Conservation (phyloP, 495 filamentous ascomycete genomes). For the Xylona heveae region DNA sequence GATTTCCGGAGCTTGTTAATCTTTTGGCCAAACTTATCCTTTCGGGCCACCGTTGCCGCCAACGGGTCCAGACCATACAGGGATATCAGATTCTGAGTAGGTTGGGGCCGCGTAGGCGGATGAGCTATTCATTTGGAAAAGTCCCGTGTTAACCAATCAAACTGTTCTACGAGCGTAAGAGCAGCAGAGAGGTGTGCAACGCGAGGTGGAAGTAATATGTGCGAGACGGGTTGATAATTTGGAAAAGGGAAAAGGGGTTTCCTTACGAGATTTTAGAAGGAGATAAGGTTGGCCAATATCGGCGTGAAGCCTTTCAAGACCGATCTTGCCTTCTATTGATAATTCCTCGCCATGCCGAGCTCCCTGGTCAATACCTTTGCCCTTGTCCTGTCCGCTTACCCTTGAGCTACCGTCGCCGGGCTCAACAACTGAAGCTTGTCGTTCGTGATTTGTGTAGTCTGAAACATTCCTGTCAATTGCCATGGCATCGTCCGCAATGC, state of each 20-base stretch:
- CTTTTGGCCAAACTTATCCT: slow-evolving; percentile 40
- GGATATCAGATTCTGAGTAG: slow-evolving; percentile 38
- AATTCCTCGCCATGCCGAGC: background rate
- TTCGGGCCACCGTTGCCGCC: slow-evolving; percentile 40
- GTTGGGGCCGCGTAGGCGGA: slow-evolving; percentile 26
- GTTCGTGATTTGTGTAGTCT: slow-evolving; percentile 18
- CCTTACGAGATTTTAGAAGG: slow-evolving; percentile 17
- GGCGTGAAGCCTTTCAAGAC: slow-evolving; percentile 5
- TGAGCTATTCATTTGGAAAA: slow-evolving; percentile 14
- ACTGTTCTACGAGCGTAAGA: slow-evolving; percentile 7
- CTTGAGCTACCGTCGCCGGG: background rate
- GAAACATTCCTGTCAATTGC: slow-evolving; percentile 7
- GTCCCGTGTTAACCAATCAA: slow-evolving; percentile 14
- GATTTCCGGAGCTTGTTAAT: slow-evolving; percentile 58
- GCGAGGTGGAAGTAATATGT: slow-evolving; percentile 6
- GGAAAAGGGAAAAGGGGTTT: slow-evolving; percentile 9
- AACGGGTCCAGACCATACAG: slow-evolving; percentile 37
- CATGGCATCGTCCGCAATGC: slow-evolving; percentile 1
- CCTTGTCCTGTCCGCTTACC: background rate
- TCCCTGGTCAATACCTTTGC: background rate
- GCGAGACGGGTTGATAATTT: slow-evolving; percentile 12
- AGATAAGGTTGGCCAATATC: slow-evolving; percentile 14
- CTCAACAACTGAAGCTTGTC: slow-evolving; percentile 10
- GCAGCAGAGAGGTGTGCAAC: slow-evolving; percentile 8
- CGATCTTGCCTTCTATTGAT: background rate